Conservation (phyloP, 805 yeast species). For the Ogataea allantospora region DNA sequence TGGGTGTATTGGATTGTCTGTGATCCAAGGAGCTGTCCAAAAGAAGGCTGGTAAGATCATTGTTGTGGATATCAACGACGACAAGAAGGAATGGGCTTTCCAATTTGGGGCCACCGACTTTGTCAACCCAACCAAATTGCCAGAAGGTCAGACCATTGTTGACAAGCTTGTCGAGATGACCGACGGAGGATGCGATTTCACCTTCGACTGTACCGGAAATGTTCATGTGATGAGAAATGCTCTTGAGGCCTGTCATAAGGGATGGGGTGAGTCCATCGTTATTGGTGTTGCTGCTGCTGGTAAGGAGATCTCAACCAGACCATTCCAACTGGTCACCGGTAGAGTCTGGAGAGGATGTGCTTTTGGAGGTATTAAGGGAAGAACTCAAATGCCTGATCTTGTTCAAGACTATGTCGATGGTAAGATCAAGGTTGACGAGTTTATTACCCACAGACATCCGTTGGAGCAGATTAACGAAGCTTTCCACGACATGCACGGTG, state of each 20-base stretch:
- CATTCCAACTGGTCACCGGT: slow-evolving; percentile 98
- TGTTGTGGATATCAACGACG: slow-evolving; percentile 83
- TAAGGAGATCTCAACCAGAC: slow-evolving; percentile 92
- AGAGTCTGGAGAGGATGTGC: slow-evolving; percentile 99
- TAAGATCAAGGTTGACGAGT: slow-evolving; percentile 85
- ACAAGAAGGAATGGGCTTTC: slow-evolving; percentile 80
- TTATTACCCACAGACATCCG: slow-evolving; percentile 85
- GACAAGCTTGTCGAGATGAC: slow-evolving; percentile 83
- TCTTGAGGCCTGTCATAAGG: slow-evolving; percentile 95
- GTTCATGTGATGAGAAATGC: slow-evolving; percentile 94
- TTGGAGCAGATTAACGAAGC: slow-evolving; percentile 81
- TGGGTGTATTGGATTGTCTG: slow-evolving; percentile 96
- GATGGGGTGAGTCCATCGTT: slow-evolving; percentile 95
- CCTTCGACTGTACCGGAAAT: slow-evolving; percentile 98
- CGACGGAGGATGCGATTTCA: slow-evolving; percentile 95
- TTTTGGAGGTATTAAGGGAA: slow-evolving; percentile 98
- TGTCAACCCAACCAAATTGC: slow-evolving; percentile 76
- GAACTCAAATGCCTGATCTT: slow-evolving; percentile 88
- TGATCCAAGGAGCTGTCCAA: slow-evolving; percentile 88
- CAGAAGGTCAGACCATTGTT: slow-evolving; percentile 73
- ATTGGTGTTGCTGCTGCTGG: slow-evolving; percentile 99
- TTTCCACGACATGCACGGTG: slow-evolving; percentile 91
- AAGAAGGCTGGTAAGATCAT: slow-evolving; percentile 80
- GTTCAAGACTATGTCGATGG: slow-evolving; percentile 85
- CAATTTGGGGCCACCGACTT: slow-evolving; percentile 96